Base-by-base conservation (phyloP, 2,329 filamentous ascomycete species). In the Nigrograna mackinnonii region DNA sequence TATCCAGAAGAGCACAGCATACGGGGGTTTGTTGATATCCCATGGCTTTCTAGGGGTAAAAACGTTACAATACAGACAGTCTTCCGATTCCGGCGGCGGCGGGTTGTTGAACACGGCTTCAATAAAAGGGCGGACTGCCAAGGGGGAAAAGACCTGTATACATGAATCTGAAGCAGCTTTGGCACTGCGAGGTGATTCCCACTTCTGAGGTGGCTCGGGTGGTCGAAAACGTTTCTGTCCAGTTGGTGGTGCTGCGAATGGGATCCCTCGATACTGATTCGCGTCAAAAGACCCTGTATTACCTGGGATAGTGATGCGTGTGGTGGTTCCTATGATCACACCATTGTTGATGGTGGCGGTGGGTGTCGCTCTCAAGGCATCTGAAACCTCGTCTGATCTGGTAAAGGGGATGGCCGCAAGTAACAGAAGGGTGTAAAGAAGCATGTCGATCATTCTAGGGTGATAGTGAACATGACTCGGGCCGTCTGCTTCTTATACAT, bases 51-150 rank as follows among this genome's bases (percentile, higher is more conserved):
- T 31, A 14, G 43, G 43, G 2, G 59, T 63, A 20, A 62, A 63
- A 1, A 72, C 60, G 44, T 73, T 70, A 6, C 71, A 51, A 21
- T 69, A 64, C 22, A 73, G 43, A 46, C 70, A 74, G 41, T 73
- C 67, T 39, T 74, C 69, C 6, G 53, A 60, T 35, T 66, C 62
- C 14, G 46, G 41, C 3, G 51, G 48, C 9, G 53, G 37, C 17
- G 50, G 57, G 12, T 56, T 54, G 19, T 63, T 62, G 42, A 62
- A 62, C 2, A 64, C 32, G 0, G 14, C 26, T 22, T 50, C 33
- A 1, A 47, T 52, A 2, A 59, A 42, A 6, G 49, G 43, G 5
- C 4, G 9, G 21, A 17, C 18, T 35, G 22, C 18, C 4, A 39
- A 33, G 13, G 6, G 4, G 14, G 20, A 2, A 30, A 30, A 40